These are phyloP conservation scores for Xylaria sp. DNA, from an alignment of 2,329 filamentous ascomycete genomes.

Conservation along the genomic window DNA sequence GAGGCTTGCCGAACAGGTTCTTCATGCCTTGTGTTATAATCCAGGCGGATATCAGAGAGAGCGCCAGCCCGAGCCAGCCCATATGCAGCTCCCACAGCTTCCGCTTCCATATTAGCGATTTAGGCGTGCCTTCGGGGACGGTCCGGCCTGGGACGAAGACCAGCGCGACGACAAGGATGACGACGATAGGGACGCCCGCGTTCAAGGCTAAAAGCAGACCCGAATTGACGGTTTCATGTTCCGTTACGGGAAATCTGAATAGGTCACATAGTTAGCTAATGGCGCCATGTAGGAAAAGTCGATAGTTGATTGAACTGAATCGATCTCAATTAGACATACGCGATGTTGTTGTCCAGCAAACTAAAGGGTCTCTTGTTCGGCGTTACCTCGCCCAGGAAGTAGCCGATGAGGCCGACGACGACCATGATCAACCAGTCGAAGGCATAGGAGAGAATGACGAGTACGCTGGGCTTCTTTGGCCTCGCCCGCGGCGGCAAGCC, in stretches of 20 bases:
- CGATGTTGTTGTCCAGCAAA: constrained; percentile 76
- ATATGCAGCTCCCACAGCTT: constrained; percentile 92
- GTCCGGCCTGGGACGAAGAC: constrained; percentile 75
- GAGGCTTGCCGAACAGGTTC: constrained; percentile 70
- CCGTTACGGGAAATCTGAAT: constrained; percentile 70
- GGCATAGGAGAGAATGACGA: constrained; percentile 68
- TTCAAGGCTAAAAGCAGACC: constrained; percentile 68
- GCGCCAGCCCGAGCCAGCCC: constrained; percentile 80
- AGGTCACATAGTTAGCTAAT: neutral
- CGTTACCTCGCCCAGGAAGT: constrained; percentile 60
- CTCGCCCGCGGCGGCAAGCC: constrained; percentile 26
- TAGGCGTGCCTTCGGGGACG: constrained; percentile 66
- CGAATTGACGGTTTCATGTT: constrained; percentile 74
- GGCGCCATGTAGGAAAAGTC: neutral
- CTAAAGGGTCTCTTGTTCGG: constrained; percentile 76
- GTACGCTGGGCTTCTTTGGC: constrained; percentile 35
- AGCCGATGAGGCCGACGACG: constrained; percentile 63
- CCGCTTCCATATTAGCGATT: constrained; percentile 72
- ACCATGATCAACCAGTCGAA: constrained; percentile 76
- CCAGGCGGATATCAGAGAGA: constrained; percentile 74
- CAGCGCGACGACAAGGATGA: constrained; percentile 73
- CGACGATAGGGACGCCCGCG: constrained; percentile 66
- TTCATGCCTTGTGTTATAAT: constrained; percentile 88
- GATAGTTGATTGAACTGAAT: neutral
- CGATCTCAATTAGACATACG: constrained; percentile 53